Evolutionary conservation across 2,329 filamentous ascomycete species (phyloP), one percentile per base, ranked within the genome.

Genomic region (Graphilbum fragrans): DNA sequence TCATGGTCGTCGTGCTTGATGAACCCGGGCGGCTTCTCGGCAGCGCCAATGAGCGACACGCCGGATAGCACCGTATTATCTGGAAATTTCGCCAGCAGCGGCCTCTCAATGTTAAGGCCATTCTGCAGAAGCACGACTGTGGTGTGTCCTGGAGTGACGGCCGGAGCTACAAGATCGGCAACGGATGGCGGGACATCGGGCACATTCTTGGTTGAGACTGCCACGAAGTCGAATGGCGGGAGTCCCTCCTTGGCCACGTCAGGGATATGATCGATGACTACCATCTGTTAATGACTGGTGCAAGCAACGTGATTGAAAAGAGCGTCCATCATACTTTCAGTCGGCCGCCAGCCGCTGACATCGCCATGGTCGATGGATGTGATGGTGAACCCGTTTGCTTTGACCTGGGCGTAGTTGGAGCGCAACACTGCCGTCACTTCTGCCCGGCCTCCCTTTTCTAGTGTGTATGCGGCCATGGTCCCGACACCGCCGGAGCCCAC

Each of bases 121-220:
- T 48, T 48, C 41, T 48, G 46, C n/a, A 42, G 21, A 16, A 48
- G 44, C 22, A 39, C 42, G 3, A 48, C 35, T 12, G 39, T 41
- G 12, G 42, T 45, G 34, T 41, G 37, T 22, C 41, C 41, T 5
- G 41, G 38, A 14, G 44, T 45, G 5, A 48, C 44, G 21, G 45
- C 45, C 4, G 46, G 44, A 19, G 19, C 34, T 21, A 46, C 41
- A 6, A 45, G 38, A 16, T 46, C 46, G 21, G 38, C 32, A 14
- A 41, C 45, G 5, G 36, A 41, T 9, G 46, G 46, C 12, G 25
- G 21, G 10, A 46, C 38, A n/a, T 46, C 45, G 12, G 42, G 27
- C 6, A 41, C n/a, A 34, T 46, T 46, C 41, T 46, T 48, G 34
- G 42, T 48, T 5, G 42, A 35, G 2, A 48, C 46, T 9, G 46